These are phyloP conservation scores for Fusarium incarnatum DNA, from an alignment of 2,329 filamentous ascomycete genomes.

Conservation along the genomic window DNA sequence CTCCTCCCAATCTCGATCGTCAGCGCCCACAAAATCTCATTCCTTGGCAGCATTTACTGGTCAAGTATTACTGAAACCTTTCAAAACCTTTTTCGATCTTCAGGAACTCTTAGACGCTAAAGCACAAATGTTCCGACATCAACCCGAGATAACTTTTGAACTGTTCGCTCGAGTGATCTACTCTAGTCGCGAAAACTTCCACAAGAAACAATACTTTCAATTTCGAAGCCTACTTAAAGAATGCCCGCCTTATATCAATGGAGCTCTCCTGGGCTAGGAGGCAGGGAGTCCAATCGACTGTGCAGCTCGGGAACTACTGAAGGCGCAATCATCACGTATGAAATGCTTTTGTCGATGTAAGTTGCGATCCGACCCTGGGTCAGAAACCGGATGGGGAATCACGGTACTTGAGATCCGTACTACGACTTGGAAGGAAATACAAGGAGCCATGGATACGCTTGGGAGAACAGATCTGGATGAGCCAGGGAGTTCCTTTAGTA, in stretches of 20 bases:
- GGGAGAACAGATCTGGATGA: constrained; percentile 48
- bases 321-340: constrained; percentile 13
- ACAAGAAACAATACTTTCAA: constrained; percentile 70
- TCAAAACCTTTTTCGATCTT: constrained; percentile 70
- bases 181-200: constrained; percentile 65
- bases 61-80: constrained; percentile 30
- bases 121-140: constrained; percentile 45
- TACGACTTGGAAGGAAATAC: constrained; percentile 49
- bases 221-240: constrained; percentile 72
- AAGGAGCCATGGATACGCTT: constrained; percentile 39
- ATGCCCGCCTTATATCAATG: constrained; percentile 62
- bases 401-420: constrained; percentile 45
- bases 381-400: constrained; percentile 44
- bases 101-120: constrained; percentile 68
- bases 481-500: neutral
- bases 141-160: constrained; percentile 64
- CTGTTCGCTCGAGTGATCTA: constrained; percentile 71
- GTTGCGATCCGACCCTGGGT: constrained; percentile 35
- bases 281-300: constrained; percentile 44
- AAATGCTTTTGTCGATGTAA: constrained; percentile 52
- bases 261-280: constrained; percentile 47
- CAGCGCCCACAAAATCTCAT: constrained; percentile 11
- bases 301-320: constrained; percentile 43
- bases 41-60: neutral
- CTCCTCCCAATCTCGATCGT: constrained; percentile 4